phyloP scores from a whole-genome alignment of 495 filamentous ascomycete genomes.

The Daldinia grandis region DNA sequence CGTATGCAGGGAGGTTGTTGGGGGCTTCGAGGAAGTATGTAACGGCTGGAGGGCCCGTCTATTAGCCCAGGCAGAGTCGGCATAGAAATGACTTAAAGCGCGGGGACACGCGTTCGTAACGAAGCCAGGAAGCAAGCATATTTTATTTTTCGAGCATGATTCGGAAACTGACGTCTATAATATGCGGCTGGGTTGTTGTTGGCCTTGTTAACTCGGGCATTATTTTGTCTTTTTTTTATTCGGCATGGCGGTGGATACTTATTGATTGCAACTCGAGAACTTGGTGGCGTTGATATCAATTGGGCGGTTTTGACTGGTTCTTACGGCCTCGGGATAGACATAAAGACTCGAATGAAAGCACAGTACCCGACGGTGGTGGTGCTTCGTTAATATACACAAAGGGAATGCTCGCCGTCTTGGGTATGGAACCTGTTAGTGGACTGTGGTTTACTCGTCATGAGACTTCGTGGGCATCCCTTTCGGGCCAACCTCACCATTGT shows the following conservation, averaged over 20 bases:
- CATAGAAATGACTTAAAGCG: slow-evolving; percentile 15
- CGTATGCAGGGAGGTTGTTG: slow-evolving; percentile 85
- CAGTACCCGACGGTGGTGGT: slow-evolving; percentile 1
- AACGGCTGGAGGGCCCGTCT: slow-evolving; percentile 63
- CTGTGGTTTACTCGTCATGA: not conserved
- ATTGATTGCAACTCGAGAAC: slow-evolving; percentile 24
- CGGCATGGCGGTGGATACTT: slow-evolving; percentile 32
- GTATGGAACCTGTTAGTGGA: not conserved
- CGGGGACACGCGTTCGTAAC: not conserved
- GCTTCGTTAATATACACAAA: slow-evolving; percentile 15
- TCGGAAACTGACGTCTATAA: slow-evolving; percentile 10
- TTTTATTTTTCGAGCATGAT: not conserved
- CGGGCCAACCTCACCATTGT: not conserved
- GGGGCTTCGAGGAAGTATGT: slow-evolving; percentile 89
- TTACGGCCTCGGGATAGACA: slow-evolving; percentile 28
- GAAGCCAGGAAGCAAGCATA: slow-evolving; percentile 3
- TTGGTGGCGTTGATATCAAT: slow-evolving; percentile 29
- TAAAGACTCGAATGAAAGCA: slow-evolving; percentile 20
- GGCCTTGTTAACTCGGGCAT: slow-evolving; percentile 16
- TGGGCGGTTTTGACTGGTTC: slow-evolving; percentile 12
- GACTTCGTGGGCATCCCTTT: not conserved
- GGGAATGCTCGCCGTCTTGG: not conserved
- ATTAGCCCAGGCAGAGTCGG: slow-evolving; percentile 56
- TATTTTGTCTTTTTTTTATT: slow-evolving; percentile 17
- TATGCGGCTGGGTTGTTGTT: slow-evolving; percentile 1